Evolutionary conservation across 2,329 filamentous ascomycete genomes (phyloP), one percentile per base, ranked within the genome.

Genomic region (Nigrospora osmanthi): DNA sequence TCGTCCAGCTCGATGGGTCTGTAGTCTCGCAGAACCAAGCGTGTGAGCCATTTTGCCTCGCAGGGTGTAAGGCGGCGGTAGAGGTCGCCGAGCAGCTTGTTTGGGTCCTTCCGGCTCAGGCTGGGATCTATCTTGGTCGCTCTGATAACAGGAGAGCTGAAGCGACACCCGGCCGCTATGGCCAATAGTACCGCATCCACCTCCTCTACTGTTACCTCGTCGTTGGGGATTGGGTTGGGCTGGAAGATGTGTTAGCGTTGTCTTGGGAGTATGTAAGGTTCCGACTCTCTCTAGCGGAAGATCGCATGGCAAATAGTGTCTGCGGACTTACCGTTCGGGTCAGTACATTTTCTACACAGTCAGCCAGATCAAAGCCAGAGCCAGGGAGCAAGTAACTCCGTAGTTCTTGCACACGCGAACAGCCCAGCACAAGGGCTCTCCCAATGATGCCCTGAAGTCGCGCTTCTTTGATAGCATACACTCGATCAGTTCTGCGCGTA

Each of bases 41-140:
- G 76, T 0, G 87, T 87, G 11, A 95, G 72, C 90, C 90, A 96
- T 65, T 95, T 95, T 4, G 83, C 85, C 58, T 95, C 87, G 37
- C 71, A 70, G 3, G 87, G 78, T 38, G 71, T 70, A 11, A 89
- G 58, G 9, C 78, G 75, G 30, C 65, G 68, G 54, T 85, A 86
- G 1, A 90, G 58, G 0, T 60, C 58, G 16, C 70, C 69, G 1
- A 91, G 61, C 4, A 72, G 60, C 5, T 66, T 63, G 17, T 70
- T 62, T 56, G 76, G 55, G 54, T 68, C 35, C 49, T 53, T 41
- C 42, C 46, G 35, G 17, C 52, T 48, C 31, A 55, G 32, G 44
- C 48, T 52, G 40, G 54, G 13, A 56, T 48, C 31, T 55, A 35
- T 47, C 15, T 41, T 56, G 3, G 23, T 28, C 62, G 63, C 58